Evolutionary conservation across 768 basidiomycete species (phyloP).

Genomic region (Coprinopsis marcescibilis): DNA sequence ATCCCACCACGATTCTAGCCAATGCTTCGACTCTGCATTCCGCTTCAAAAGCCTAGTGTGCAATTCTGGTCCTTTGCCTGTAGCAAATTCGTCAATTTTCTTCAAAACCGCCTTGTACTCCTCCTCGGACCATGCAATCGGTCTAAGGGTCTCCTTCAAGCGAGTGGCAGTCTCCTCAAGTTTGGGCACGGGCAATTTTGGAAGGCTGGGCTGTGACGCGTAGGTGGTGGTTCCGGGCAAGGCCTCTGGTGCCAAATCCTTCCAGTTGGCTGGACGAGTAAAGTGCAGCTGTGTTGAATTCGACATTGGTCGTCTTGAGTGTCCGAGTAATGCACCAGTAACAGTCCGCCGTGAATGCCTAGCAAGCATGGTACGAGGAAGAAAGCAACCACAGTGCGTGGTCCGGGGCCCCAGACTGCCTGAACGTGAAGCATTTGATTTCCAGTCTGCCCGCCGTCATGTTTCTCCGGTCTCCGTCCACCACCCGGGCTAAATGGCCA

Average conservation of each 20-base stretch:
- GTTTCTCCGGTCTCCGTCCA: not conserved
- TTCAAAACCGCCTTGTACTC: constrained; percentile 50
- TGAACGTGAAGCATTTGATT: constrained; percentile 9
- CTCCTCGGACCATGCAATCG: constrained; percentile 59
- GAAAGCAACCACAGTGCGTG: not conserved
- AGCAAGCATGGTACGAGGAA: constrained; percentile 9
- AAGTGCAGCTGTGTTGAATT: constrained; percentile 17
- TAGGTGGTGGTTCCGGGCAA: constrained; percentile 54
- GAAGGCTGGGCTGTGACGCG: constrained; percentile 55
- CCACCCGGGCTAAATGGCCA: no score
- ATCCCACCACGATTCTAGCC: constrained; percentile 97
- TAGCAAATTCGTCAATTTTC: constrained; percentile 66
- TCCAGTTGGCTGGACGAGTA: constrained; percentile 57
- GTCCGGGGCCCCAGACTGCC: not conserved
- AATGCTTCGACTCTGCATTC: constrained; percentile 55
- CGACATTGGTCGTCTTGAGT: constrained; percentile 18
- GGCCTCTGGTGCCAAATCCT: constrained; percentile 58
- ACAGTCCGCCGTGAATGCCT: constrained; percentile 4
- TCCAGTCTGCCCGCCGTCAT: not conserved
- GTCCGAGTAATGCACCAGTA: not conserved
- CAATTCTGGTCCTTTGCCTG: constrained; percentile 43
- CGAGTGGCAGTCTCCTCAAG: constrained; percentile 60
- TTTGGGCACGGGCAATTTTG: constrained; percentile 69
- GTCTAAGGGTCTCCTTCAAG: constrained; percentile 65
- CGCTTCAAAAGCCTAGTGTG: constrained; percentile 59